Conservation (phyloP, 2,329 filamentous ascomycete genomes). For the Neopestalotiopsis rosae region DNA sequence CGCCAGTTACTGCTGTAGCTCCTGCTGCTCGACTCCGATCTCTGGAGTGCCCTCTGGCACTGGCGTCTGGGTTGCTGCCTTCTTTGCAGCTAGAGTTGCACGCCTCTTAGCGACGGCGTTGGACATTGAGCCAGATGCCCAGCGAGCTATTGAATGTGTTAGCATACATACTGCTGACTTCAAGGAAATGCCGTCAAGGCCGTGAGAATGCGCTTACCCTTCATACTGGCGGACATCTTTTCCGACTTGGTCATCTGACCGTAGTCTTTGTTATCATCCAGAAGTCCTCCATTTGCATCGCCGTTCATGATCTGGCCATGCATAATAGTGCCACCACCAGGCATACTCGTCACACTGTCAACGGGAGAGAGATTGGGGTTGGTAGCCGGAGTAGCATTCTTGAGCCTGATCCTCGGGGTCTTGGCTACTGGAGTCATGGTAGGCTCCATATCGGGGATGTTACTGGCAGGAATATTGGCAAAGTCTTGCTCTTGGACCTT, state of each 20-base stretch:
- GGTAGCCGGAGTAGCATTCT: slow-evolving; percentile 32
- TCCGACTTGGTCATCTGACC: slow-evolving; percentile 68
- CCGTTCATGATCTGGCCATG: slow-evolving; percentile 17
- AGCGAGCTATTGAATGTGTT: slow-evolving; percentile 50
- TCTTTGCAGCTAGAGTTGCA: slow-evolving; percentile 64
- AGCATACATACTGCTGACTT: neutral
- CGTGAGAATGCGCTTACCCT: slow-evolving; percentile 52
- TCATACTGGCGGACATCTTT: slow-evolving; percentile 71
- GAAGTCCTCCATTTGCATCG: slow-evolving; percentile 34
- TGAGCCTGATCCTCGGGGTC: slow-evolving; percentile 40
- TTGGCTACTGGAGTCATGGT: slow-evolving; percentile 24
- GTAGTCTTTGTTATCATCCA: slow-evolving; percentile 56
- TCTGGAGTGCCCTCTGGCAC: slow-evolving; percentile 23
- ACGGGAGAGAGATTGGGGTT: slow-evolving; percentile 12
- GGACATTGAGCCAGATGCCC: slow-evolving; percentile 66
- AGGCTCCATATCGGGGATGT: slow-evolving; percentile 17
- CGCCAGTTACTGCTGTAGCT: slow-evolving; percentile 7
- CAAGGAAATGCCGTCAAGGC: neutral
- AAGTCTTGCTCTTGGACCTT: slow-evolving; percentile 31
- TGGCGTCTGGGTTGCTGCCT: slow-evolving; percentile 46
- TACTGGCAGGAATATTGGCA: slow-evolving; percentile 22
- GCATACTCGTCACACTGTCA: slow-evolving; percentile 27
- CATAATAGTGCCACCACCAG: slow-evolving; percentile 22
- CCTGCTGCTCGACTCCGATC: slow-evolving; percentile 10
- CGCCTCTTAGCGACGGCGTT: slow-evolving; percentile 66